Percentiles rank a stretch among this genome's conserved stretches.
Conservation (phyloP, 352 stramenopile genomes). For the Phytopythium chamaehyphon region DNA sequence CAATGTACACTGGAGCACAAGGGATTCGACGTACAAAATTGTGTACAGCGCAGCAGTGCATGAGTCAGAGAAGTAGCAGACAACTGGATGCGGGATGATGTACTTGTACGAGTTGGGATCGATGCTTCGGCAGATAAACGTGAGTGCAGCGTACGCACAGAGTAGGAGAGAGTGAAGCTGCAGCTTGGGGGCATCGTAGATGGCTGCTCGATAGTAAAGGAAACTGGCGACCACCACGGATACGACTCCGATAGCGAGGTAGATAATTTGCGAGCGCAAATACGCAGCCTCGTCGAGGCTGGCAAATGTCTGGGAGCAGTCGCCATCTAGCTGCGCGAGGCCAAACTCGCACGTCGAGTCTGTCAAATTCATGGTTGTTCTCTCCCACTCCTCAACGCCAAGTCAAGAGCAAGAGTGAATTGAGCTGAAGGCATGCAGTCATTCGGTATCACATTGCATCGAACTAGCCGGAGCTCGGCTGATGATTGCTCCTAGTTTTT, state of each 20-base stretch:
- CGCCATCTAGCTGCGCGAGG: conserved; percentile 19
- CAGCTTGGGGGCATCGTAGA: conserved; percentile 24
- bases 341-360: conserved; percentile 26
- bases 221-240: conserved; percentile 15
- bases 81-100: conserved; percentile 29
- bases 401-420: too few species aligned
- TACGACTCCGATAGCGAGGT: conserved; percentile 22
- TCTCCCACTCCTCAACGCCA: too few species aligned
- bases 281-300: conserved; percentile 26
- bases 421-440: too few species aligned
- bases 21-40: conserved; percentile 28
- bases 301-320: conserved; percentile 22
- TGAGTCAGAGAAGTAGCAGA: conserved; percentile 32
- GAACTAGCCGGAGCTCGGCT: too few species aligned
- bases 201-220: conserved; percentile 25
- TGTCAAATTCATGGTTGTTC: conserved; percentile 14
- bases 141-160: conserved; percentile 30
- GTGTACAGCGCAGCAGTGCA: conserved; percentile 41
- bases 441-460: too few species aligned
- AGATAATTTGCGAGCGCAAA: conserved; percentile 23
- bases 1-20: too few species aligned
- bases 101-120: conserved; percentile 37
- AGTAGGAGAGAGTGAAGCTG: conserved; percentile 37
- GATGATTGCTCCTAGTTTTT: too few species aligned
- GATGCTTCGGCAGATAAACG: conserved; percentile 24